phyloP scores from a whole-genome alignment of 2,329 filamentous ascomycete genomes.

The Geosmithia flava region DNA sequence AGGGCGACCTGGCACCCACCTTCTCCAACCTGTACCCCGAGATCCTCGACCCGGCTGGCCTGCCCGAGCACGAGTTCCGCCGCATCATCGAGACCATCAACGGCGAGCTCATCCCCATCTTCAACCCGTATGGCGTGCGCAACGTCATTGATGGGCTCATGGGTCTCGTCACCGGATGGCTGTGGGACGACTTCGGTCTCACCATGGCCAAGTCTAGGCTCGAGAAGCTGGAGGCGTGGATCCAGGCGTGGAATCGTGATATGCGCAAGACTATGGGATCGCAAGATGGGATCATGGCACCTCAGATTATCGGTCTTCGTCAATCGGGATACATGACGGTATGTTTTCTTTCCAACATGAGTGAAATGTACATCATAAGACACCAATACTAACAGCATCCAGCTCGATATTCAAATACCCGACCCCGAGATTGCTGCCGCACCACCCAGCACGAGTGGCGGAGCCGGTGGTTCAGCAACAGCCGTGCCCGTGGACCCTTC shows the following conservation, averaged over 20 bases:
- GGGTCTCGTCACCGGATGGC: constrained; percentile 77
- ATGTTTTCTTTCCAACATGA: constrained; percentile 7
- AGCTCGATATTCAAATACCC: constrained; percentile 73
- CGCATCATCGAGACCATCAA: constrained; percentile 74
- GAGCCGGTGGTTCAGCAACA: constrained; percentile 22
- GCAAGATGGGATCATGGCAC: constrained; percentile 39
- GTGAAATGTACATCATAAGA: background rate
- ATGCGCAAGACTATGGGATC: constrained; percentile 36
- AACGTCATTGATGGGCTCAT: constrained; percentile 72
- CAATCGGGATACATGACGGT: constrained; percentile 81
- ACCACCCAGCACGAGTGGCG: constrained; percentile 23
- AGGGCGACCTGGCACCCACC: constrained; percentile 81
- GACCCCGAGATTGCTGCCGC: constrained; percentile 58
- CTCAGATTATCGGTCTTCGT: constrained; percentile 66
- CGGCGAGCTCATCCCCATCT: constrained; percentile 59
- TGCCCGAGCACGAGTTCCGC: constrained; percentile 80
- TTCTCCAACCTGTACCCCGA: constrained; percentile 96
- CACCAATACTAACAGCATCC: background rate
- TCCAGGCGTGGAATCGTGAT: constrained; percentile 76
- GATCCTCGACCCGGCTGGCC: constrained; percentile 72
- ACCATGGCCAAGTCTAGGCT: constrained; percentile 64
- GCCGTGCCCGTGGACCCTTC: constrained; percentile 17
- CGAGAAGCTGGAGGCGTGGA: constrained; percentile 60
- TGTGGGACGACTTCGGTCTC: constrained; percentile 84
- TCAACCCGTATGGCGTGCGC: constrained; percentile 63